Percentiles rank a stretch among this genome's conserved stretches.
Evolutionary conservation across 768 basidiomycete genomes (phyloP).

Genomic region (Tricholoma terreum): DNA sequence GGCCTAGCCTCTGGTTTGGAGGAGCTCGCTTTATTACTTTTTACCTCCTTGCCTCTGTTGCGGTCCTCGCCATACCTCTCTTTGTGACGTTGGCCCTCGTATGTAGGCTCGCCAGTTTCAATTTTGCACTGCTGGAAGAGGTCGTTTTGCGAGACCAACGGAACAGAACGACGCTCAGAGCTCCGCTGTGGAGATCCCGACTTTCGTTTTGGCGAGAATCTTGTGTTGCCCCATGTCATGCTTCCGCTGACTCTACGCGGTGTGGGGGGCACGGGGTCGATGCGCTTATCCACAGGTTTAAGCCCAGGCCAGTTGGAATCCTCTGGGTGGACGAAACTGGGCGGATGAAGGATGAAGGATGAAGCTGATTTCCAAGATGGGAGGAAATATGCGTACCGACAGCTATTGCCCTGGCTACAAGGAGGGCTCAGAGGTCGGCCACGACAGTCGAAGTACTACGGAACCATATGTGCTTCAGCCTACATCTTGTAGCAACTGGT

Average conservation of each 20-base stretch:
- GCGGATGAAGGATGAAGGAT: background rate
- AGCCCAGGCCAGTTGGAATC: conserved; percentile 41
- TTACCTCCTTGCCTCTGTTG: conserved; percentile 8
- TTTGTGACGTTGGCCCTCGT: background rate
- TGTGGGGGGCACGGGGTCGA: conserved; percentile 2
- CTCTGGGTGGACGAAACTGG: conserved; percentile 48
- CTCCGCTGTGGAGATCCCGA: conserved; percentile 5
- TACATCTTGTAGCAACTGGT: background rate
- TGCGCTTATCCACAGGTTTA: conserved; percentile 14
- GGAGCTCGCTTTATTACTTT: conserved; percentile 8
- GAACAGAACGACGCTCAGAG: conserved; percentile 27
- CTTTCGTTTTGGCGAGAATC: background rate
- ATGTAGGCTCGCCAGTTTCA: conserved; percentile 19
- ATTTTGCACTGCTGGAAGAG: conserved; percentile 35
- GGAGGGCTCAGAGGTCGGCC: conserved; percentile 40
- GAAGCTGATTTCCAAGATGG: background rate
- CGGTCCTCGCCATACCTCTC: background rate
- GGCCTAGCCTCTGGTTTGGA: conserved; percentile 1
- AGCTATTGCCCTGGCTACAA: conserved; percentile 46
- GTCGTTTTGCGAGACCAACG: conserved; percentile 43
- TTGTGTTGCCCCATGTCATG: conserved; percentile 4
- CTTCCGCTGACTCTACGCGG: conserved; percentile 1
- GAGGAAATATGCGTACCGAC: conserved; percentile 38
- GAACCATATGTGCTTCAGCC: background rate
- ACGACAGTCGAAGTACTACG: conserved; percentile 46